A percentile compares a stretch with the other conserved stretches of the same genome.
phyloP scores from a whole-genome alignment of 1,139 yeast species.

The Zygosaccharomyces sapae region DNA sequence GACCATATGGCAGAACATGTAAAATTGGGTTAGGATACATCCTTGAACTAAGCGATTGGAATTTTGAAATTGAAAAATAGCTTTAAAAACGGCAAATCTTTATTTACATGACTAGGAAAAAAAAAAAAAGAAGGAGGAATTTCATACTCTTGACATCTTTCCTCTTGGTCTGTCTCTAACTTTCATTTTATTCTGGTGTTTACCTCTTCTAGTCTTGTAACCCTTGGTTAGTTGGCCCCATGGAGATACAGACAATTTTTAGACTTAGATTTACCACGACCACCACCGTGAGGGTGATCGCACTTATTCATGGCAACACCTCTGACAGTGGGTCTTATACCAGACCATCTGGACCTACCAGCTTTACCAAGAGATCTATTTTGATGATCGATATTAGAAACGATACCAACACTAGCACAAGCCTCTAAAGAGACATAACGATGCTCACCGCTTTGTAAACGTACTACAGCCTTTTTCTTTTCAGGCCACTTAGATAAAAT shows the following conservation, averaged over 20 bases:
- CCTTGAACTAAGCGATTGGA: conserved; percentile 53
- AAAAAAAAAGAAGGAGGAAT: no score
- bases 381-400: conserved; percentile 92
- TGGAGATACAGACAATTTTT: conserved; percentile 88
- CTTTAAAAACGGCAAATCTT: conserved; percentile 3
- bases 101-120: conserved; percentile 2
- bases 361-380: conserved; percentile 93
- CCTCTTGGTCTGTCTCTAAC: conserved; percentile 81
- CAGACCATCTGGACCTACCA: conserved; percentile 89
- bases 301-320: conserved; percentile 98
- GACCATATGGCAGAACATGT: conserved; percentile 76
- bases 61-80: conserved; percentile 3
- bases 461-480: conserved; percentile 66
- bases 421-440: conserved; percentile 82
- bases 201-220: conserved; percentile 90
- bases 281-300: conserved; percentile 99
- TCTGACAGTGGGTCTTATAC: conserved; percentile 92
- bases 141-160: conserved; percentile 23
- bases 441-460: conserved; percentile 88
- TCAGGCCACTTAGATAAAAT: conserved; percentile 75
- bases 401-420: conserved; percentile 91
- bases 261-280: conserved; percentile 98
- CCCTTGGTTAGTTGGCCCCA: conserved; percentile 95
- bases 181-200: conserved; percentile 74
- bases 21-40: conserved; percentile 66